A percentile compares a stretch with the other conserved stretches of the same genome.
phyloP scores from a whole-genome alignment of 2,329 filamentous ascomycete species.

The Rhynchosporium graminicola region DNA sequence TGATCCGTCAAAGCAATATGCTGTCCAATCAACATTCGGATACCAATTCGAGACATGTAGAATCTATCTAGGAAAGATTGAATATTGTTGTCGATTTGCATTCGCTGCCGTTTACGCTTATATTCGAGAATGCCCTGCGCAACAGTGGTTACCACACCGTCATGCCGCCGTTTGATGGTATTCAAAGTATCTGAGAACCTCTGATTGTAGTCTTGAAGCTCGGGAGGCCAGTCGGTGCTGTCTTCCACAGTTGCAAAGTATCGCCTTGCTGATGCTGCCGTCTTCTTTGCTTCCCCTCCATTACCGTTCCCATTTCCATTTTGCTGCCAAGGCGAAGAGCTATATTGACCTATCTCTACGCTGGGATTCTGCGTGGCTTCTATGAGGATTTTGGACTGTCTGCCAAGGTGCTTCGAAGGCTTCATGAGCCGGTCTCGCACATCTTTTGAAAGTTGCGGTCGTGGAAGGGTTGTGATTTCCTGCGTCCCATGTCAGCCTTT shows the following conservation, averaged over 20 bases:
- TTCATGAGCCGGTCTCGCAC: slow-evolving; percentile 77
- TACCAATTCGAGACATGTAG: slow-evolving; percentile 99
- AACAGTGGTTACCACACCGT: slow-evolving; percentile 96
- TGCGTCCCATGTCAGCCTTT: slow-evolving; percentile 45
- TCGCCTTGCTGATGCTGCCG: slow-evolving; percentile 57
- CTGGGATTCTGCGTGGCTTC: slow-evolving; percentile 90
- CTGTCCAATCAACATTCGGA: slow-evolving; percentile 98
- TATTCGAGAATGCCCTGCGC: slow-evolving; percentile 98
- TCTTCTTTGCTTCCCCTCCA: slow-evolving; percentile 52
- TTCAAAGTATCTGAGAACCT: slow-evolving; percentile 86
- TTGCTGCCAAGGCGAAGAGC: slow-evolving; percentile 52
- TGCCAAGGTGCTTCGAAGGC: slow-evolving; percentile 56
- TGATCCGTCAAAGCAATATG: slow-evolving; percentile 97
- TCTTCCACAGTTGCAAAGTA: slow-evolving; percentile 96
- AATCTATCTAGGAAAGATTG: slow-evolving; percentile 98
- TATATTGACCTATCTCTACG: slow-evolving; percentile 80
- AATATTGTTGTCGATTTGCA: slow-evolving; percentile 98
- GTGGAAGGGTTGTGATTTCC: slow-evolving; percentile 88
- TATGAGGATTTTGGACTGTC: slow-evolving; percentile 67
- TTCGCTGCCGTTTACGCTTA: slow-evolving; percentile 91
- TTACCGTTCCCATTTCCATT: slow-evolving; percentile 47
- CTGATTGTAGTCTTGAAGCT: slow-evolving; percentile 91
- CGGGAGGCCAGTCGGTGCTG: slow-evolving; percentile 84
- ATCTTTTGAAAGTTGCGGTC: slow-evolving; percentile 74
- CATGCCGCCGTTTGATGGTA: slow-evolving; percentile 92